phyloP scores from a whole-genome alignment of 208 protist species.

The Acanthamoeba culbertsoni region DNA sequence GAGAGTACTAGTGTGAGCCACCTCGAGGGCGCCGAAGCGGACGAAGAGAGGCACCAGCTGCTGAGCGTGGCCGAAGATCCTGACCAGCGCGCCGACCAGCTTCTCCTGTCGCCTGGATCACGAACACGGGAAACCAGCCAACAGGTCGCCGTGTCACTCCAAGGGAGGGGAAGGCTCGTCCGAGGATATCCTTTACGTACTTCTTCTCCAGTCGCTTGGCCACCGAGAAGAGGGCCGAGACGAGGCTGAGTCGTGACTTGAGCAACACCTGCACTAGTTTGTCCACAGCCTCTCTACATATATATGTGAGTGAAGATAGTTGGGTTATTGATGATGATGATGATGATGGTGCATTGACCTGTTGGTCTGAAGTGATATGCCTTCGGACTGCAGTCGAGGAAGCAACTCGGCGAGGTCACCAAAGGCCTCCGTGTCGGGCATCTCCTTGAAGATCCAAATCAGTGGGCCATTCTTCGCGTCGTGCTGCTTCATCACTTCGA shows the following conservation, averaged over 20 bases:
- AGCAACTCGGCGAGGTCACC: constrained; percentile 22
- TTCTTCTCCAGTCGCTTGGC: background rate
- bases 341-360: too few relatives aligned
- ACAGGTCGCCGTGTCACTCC: background rate
- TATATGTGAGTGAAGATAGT: too few relatives aligned
- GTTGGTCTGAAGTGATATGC: background rate
- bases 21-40: constrained; percentile 1
- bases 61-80: background rate
- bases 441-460: constrained; percentile 58
- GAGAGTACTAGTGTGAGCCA: constrained; percentile 39
- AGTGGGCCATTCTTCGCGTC: background rate
- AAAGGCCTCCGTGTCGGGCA: constrained; percentile 49
- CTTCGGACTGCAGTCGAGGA: background rate
- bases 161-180: background rate
- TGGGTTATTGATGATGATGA: too few relatives aligned
- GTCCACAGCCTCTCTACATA: background rate
- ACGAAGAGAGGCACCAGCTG: constrained; percentile 36
- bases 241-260: constrained; percentile 18
- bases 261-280: background rate
- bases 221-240: constrained; percentile 31
- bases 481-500: constrained; percentile 55
- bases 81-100: background rate
- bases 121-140: background rate
- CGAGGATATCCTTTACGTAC: background rate
- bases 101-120: constrained; percentile 19